Evolutionary conservation across 176 grass and related monocot genomes (phyloP).

Genomic region (Puccinellia tenuiflora): DNA sequence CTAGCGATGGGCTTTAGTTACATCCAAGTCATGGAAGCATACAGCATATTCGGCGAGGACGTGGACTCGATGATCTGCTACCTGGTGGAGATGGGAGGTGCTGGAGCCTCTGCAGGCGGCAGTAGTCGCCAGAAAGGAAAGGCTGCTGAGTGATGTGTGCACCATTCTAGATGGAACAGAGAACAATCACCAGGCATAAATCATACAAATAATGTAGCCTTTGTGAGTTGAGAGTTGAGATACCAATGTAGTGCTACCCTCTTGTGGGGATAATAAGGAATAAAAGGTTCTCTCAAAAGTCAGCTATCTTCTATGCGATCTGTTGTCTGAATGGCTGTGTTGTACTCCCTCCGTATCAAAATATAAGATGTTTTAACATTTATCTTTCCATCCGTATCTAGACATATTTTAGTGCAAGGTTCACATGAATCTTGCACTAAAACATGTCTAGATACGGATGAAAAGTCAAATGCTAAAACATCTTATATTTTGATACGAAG

Average conservation of each 20-base stretch:
- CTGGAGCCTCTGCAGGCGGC: conserved; percentile 34
- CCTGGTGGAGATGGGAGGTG: conserved; percentile 68
- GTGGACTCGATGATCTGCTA: conserved; percentile 98
- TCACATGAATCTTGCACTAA: no score
- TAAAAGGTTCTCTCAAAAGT: conserved; percentile 18
- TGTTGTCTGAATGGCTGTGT: conserved; percentile 1
- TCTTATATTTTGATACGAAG: no score
- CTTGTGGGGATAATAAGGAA: conserved; percentile 20
- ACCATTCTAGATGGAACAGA: not conserved
- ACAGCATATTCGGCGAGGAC: conserved; percentile 91
- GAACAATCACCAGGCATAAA: not conserved
- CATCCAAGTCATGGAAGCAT: conserved; percentile 86
- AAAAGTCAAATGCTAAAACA: no score
- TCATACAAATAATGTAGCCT: conserved; percentile 24
- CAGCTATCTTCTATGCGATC: not conserved
- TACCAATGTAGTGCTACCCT: conserved; percentile 10
- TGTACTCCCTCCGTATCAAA: no score
- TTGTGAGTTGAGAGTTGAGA: conserved; percentile 1
- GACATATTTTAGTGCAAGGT: no score
- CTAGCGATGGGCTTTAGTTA: conserved; percentile 96
- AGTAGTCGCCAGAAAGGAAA: conserved; percentile 88
- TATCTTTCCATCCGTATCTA: no score
- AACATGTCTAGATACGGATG: no score
- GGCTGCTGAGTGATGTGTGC: conserved; percentile 46
- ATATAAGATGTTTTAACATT: no score